Conservation (phyloP, 1,284 basidiomycete species). For the Ustilago crameri region DNA sequence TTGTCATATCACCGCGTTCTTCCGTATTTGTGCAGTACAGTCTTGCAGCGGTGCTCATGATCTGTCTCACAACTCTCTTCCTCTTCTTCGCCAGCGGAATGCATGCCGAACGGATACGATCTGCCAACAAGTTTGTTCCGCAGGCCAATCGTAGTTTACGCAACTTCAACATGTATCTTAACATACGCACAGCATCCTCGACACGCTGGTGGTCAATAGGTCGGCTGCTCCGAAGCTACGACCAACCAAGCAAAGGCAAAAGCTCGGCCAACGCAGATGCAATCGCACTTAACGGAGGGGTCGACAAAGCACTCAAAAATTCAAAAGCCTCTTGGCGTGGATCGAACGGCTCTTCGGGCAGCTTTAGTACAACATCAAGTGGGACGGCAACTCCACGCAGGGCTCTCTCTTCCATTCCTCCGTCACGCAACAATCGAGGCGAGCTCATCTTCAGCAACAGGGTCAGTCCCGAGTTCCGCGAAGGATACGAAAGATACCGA, state of each 20-base stretch:
- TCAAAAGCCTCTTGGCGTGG: neutral
- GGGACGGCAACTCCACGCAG: conserved; percentile 6
- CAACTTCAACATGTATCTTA: conserved; percentile 95
- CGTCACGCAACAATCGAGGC: conserved; percentile 87
- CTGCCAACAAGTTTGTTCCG: conserved; percentile 97
- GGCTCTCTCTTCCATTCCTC: conserved; percentile 81
- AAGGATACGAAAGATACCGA: conserved; percentile 92
- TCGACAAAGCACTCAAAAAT: neutral
- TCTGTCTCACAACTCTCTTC: conserved; percentile 78
- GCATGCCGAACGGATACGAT: conserved; percentile 94
- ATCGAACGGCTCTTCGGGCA: neutral
- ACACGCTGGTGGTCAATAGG: conserved; percentile 12
- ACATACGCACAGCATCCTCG: conserved; percentile 82
- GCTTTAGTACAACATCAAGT: neutral
- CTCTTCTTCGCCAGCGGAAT: conserved; percentile 97
- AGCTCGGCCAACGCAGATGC: neutral
- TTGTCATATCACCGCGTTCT: conserved; percentile 72
- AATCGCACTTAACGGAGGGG: neutral
- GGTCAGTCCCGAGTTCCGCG: conserved; percentile 83
- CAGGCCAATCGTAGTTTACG: conserved; percentile 92
- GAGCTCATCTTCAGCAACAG: conserved; percentile 94
- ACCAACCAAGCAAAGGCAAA: neutral
- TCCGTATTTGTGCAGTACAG: conserved; percentile 53
- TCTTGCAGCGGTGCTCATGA: conserved; percentile 54
- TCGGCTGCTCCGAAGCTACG: conserved; percentile 2